Conservation (phyloP, 805 yeast genomes). For the Teunomyces barrocoloradensis region DNA sequence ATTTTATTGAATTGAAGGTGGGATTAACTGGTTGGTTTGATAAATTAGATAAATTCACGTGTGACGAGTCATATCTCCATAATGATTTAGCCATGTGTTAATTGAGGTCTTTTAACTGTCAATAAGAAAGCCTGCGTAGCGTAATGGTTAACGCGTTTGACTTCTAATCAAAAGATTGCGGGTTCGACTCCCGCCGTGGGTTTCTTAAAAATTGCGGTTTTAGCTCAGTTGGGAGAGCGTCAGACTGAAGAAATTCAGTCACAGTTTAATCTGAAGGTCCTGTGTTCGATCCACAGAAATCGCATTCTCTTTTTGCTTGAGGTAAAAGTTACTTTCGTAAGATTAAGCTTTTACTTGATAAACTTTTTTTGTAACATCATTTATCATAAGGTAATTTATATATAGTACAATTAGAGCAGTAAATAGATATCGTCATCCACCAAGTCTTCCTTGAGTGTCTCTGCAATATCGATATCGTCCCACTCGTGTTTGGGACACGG, state of each 20-base stretch:
- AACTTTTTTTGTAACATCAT: background rate
- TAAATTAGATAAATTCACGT: background rate
- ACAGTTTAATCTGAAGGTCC: slow-evolving; percentile 29
- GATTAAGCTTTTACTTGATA: background rate
- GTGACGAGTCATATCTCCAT: background rate
- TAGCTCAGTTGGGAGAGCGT: slow-evolving; percentile 40
- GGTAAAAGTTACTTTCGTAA: too few species aligned
- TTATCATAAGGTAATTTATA: background rate
- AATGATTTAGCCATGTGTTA: too few species aligned
- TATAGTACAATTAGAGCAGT: background rate
- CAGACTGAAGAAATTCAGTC: slow-evolving; percentile 33
- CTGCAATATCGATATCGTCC: background rate
- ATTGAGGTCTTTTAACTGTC: too few species aligned
- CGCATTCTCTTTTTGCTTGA: slow-evolving; percentile 15
- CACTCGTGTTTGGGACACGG: background rate
- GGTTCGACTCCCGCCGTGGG: slow-evolving; percentile 24
- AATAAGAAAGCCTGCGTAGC: slow-evolving; percentile 15
- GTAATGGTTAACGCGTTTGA: slow-evolving; percentile 23
- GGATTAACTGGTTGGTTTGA: background rate
- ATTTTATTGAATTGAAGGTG: background rate
- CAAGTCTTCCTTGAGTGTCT: background rate
- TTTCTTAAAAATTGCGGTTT: slow-evolving; percentile 20
- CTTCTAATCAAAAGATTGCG: slow-evolving; percentile 24
- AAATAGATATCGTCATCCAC: background rate
- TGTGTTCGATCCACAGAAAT: slow-evolving; percentile 31